Conservation (phyloP, 2,329 filamentous ascomycete genomes). For the Akanthomyces lecanii region DNA sequence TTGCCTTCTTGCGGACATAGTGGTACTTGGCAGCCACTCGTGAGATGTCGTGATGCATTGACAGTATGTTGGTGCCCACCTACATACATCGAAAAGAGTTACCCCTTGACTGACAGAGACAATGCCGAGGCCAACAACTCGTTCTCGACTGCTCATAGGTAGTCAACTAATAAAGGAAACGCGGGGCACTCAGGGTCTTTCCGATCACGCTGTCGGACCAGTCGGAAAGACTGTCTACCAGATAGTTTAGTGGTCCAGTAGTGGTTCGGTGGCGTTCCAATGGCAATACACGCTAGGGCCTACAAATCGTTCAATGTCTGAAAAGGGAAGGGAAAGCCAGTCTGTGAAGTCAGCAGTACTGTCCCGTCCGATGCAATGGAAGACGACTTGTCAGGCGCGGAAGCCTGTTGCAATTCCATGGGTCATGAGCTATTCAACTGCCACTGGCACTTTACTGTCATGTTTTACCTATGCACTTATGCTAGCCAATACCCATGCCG, state of each 20-base stretch:
- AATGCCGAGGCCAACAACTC: not conserved
- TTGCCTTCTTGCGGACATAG: not conserved
- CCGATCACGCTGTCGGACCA: slow-evolving; percentile 15
- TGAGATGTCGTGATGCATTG: slow-evolving; percentile 1
- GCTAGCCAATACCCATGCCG: too few species aligned
- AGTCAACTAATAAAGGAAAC: slow-evolving; percentile 5
- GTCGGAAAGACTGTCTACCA: not conserved
- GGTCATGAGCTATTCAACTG: not conserved
- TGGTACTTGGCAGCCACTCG: not conserved
- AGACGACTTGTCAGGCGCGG: not conserved
- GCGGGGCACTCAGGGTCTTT: slow-evolving; percentile 14
- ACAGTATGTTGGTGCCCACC: not conserved
- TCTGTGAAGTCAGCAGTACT: not conserved
- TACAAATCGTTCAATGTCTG: not conserved
- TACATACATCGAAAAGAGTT: not conserved
- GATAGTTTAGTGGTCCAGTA: not conserved
- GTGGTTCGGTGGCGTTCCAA: not conserved
- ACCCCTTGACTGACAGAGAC: not conserved
- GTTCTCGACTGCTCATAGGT: not conserved
- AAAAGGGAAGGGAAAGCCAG: not conserved
- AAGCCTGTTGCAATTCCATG: not conserved
- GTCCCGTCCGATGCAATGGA: not conserved
- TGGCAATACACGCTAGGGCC: not conserved
- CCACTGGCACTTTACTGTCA: not conserved
- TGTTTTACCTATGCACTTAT: not conserved